A percentile compares a stretch with the other conserved stretches of the same genome.
These are phyloP conservation scores for Aspergillus olivimuriae DNA, from an alignment of 495 filamentous ascomycete species.

Conservation along the genomic window DNA sequence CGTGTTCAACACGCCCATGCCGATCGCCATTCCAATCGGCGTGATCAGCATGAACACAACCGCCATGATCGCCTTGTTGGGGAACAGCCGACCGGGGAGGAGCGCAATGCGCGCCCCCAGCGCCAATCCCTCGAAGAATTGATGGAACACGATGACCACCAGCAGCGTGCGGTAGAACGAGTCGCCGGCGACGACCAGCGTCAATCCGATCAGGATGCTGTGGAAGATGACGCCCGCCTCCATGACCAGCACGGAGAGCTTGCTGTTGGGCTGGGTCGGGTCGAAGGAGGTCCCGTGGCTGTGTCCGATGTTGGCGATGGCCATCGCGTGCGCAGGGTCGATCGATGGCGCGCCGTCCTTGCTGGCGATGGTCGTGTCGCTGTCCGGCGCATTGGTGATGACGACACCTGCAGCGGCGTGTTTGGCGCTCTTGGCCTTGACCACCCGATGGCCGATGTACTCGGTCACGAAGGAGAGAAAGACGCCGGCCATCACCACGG, in stretches of 20 bases:
- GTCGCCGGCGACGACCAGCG: conserved; percentile 32
- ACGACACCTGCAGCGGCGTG: background rate
- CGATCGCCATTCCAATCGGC: conserved; percentile 41
- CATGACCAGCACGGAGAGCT: conserved; percentile 55
- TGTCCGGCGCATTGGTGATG: background rate
- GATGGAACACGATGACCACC: conserved; percentile 70
- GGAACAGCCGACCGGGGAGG: conserved; percentile 45
- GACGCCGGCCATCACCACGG: conserved; percentile 59
- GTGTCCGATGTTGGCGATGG: conserved; percentile 22
- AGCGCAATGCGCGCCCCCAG: conserved; percentile 69
- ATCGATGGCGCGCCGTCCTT: too few relatives aligned
- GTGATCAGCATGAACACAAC: conserved; percentile 34
- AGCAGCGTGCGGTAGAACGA: conserved; percentile 61
- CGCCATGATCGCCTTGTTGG: conserved; percentile 34
- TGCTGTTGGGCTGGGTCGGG: conserved; percentile 32
- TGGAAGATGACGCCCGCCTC: conserved; percentile 70
- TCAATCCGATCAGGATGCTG: conserved; percentile 45
- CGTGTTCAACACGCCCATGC: conserved; percentile 33
- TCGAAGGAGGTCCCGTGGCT: conserved; percentile 21
- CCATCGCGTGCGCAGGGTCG: conserved; percentile 4
- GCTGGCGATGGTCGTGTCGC: too few relatives aligned
- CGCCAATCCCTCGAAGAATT: conserved; percentile 61
- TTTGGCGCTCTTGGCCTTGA: conserved; percentile 20
- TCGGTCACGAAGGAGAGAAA: conserved; percentile 59
- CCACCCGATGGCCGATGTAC: conserved; percentile 47